Conservation (phyloP, 352 stramenopile species). For the Phytophthora litchii region DNA sequence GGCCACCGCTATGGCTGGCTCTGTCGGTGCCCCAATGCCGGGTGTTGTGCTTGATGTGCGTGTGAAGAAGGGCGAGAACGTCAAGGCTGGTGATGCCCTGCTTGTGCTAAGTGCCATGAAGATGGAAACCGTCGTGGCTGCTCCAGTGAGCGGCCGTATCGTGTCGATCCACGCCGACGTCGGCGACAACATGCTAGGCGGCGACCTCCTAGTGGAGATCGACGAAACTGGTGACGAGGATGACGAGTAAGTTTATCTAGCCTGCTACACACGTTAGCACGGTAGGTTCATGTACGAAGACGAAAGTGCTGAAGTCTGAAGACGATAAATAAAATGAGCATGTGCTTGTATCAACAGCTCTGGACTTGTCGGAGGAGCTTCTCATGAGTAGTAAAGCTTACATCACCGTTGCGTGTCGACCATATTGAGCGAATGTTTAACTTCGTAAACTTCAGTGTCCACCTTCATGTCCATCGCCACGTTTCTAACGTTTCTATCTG, state of each 20-base stretch:
- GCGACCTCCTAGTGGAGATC: slow-evolving; percentile 96
- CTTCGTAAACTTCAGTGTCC: too few relatives aligned
- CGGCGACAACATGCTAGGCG: slow-evolving; percentile 94
- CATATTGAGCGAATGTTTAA: too few relatives aligned
- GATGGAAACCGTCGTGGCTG: slow-evolving; percentile 97
- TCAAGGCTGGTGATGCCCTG: slow-evolving; percentile 93
- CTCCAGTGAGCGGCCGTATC: slow-evolving; percentile 91
- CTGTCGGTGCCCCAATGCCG: slow-evolving; percentile 96
- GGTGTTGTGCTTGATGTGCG: slow-evolving; percentile 96
- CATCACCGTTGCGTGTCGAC: too few relatives aligned
- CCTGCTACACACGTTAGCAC: slow-evolving; percentile 2
- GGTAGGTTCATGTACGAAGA: slow-evolving; percentile 15
- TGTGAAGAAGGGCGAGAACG: slow-evolving; percentile 91
- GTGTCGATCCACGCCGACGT: slow-evolving; percentile 91
- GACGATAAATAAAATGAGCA: slow-evolving; percentile 30
- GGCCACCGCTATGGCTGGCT: slow-evolving; percentile 81
- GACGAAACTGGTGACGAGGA: slow-evolving; percentile 79
- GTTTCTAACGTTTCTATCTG: slow-evolving; percentile 25
- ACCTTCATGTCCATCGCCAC: too few relatives aligned
- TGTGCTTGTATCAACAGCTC: slow-evolving; percentile 13
- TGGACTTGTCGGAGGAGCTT: too few relatives aligned
- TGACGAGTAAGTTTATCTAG: slow-evolving; percentile 46
- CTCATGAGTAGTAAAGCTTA: too few relatives aligned
- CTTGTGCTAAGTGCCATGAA: slow-evolving; percentile 98
- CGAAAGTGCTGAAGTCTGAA: slow-evolving; percentile 10